Evolutionary conservation across 2,329 filamentous ascomycete species (phyloP).

Genomic region (Xylaria sp.): DNA sequence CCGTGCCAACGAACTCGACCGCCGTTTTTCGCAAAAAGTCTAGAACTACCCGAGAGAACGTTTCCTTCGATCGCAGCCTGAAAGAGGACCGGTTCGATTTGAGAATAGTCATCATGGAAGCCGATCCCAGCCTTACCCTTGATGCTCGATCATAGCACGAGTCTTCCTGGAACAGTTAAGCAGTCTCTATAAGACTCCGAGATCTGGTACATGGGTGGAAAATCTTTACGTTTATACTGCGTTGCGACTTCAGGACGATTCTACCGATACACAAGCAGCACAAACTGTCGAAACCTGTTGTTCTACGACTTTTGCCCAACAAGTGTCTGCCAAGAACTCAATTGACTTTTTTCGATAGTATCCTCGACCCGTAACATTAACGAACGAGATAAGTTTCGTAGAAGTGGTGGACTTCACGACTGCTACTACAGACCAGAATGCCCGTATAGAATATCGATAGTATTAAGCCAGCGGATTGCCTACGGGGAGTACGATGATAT

Average conservation of each 20-base stretch:
- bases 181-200: not conserved
- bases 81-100: not conserved
- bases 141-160: not conserved
- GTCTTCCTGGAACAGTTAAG: not conserved
- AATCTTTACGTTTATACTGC: too few species aligned
- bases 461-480: not conserved
- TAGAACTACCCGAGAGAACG: not conserved
- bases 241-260: too few species aligned
- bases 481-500: not conserved
- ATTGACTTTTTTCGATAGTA: too few species aligned
- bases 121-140: not conserved
- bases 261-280: not conserved
- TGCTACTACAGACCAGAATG: not conserved
- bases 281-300: not conserved
- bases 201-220: not conserved
- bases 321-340: too few species aligned
- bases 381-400: not conserved
- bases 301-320: not conserved
- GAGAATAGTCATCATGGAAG: not conserved
- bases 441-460: not conserved
- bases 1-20: constrained; percentile 2
- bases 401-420: not conserved
- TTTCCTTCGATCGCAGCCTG: not conserved
- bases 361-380: too few species aligned
- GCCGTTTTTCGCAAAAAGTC: not conserved